A percentile compares a stretch with the other conserved stretches of the same genome.
These are phyloP conservation scores for Umbelopsis sp. DNA, from an alignment of 192 early-diverging fungal species.

Conservation along the genomic window DNA sequence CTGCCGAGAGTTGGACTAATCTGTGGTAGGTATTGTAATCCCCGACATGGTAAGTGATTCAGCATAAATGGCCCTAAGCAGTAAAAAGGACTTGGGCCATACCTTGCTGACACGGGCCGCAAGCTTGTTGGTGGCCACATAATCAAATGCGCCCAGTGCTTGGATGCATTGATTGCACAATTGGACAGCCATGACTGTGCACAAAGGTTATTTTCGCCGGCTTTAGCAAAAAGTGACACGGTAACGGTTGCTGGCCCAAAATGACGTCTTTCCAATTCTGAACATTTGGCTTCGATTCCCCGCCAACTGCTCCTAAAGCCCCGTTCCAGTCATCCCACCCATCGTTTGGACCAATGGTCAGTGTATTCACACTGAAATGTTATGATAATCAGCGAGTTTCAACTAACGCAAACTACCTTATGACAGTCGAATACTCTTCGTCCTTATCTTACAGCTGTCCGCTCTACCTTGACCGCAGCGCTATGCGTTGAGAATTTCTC, in stretches of 20 bases:
- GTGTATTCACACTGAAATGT: neutral
- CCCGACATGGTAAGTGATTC: slow-evolving; percentile 1
- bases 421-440: slow-evolving; percentile 94
- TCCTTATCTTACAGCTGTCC: slow-evolving; percentile 93
- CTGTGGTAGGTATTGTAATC: slow-evolving; percentile 15
- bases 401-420: neutral
- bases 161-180: slow-evolving; percentile 19
- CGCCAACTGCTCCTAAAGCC: neutral
- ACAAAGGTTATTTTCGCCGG: neutral
- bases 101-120: slow-evolving; percentile 43
- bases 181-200: slow-evolving; percentile 2
- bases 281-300: neutral
- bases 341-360: slow-evolving; percentile 21
- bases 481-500: slow-evolving; percentile 98
- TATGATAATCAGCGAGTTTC: neutral
- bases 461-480: slow-evolving; percentile 90
- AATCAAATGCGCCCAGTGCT: slow-evolving; percentile 55
- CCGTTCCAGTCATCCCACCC: slow-evolving; percentile 14
- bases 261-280: slow-evolving; percentile 21
- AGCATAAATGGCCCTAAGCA: neutral
- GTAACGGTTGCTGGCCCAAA: neutral
- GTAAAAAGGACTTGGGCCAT: neutral
- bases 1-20: slow-evolving; percentile 28
- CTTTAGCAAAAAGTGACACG: neutral
- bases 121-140: slow-evolving; percentile 49